Base-by-base conservation (phyloP, 2,329 filamentous ascomycete species). In the Pseudogymnoascus sp. region DNA sequence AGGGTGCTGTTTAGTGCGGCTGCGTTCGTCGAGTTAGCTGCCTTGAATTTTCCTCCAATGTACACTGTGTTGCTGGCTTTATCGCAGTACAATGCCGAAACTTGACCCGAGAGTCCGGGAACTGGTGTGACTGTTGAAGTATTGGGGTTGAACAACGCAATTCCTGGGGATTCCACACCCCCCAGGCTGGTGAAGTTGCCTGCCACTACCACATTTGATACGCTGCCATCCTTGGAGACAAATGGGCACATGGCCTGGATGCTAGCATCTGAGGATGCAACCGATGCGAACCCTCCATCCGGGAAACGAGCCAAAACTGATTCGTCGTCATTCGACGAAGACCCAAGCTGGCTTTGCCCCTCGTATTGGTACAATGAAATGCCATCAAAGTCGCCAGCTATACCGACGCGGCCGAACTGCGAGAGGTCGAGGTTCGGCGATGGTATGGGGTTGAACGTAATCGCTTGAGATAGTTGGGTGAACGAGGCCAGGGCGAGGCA, bases 181-280 rank as follows among this genome's bases (percentile, higher is more conserved):
- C 87, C 90, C 64, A 99, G 77, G 73, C 90, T 95, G 33, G 94
- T 97, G 72, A 99, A 99, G 77, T 97, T 97, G 57, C 94, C 94
- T 61, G 89, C 94, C 13, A 99, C 82, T 57, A 97, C 83, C 29
- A 97, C 83, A 40, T 88, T 87, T n/a, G 83, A 79, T 62, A 87
- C 75, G 5, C 79, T 81, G 66, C 89, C 88, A 73, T 90, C 82
- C 62, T 81, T 79, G 68, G 81, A 76, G 59, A 85, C 79, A 68
- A 93, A 90, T 17, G 87, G 78, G 77, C 94, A 99, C 89, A 99
- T 94, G 66, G 90, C 82, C 70, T 86, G 83, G 70, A 99, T 96
- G 58, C 88, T 85, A 62, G 88, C 92, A 74, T 97, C 91, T 47
- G 92, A 87, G 40, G 84, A 81, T 60, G 87, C 84, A 58, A 97